These are phyloP conservation scores for Coemansia sp. DNA, from an alignment of 192 early-diverging fungal species.

Conservation along the genomic window DNA sequence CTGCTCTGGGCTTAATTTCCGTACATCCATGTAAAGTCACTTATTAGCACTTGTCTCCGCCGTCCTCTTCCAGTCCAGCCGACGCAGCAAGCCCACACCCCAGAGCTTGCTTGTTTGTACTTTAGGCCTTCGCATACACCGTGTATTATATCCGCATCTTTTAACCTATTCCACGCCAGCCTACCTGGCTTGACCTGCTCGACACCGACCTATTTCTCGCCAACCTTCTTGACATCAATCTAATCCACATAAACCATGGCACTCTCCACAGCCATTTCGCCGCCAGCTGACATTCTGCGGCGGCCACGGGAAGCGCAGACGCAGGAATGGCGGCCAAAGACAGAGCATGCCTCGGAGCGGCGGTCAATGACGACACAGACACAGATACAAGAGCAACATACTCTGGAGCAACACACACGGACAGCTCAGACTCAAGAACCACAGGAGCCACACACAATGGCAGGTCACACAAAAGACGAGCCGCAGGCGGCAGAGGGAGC, in stretches of 20 bases:
- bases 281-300: neutral
- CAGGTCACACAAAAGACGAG: neutral
- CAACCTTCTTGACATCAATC: neutral
- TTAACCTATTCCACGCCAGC: neutral
- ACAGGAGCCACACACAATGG: neutral
- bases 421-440: neutral
- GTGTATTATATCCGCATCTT: conserved; percentile 3
- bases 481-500: neutral
- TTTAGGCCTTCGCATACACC: neutral
- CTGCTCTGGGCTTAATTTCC: neutral
- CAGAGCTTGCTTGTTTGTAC: neutral
- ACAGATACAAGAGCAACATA: neutral
- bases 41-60: neutral
- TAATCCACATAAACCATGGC: neutral
- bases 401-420: neutral
- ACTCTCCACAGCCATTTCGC: neutral
- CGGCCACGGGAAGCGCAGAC: neutral
- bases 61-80: neutral
- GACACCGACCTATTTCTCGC: too few species aligned
- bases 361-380: neutral
- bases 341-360: neutral
- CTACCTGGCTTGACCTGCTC: too few species aligned
- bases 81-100: neutral
- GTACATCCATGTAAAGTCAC: conserved; percentile 1
- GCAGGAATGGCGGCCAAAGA: neutral